These are phyloP conservation scores for Pilatotrama ljubarskyi DNA, from an alignment of 768 basidiomycete genomes.

Conservation along the genomic window DNA sequence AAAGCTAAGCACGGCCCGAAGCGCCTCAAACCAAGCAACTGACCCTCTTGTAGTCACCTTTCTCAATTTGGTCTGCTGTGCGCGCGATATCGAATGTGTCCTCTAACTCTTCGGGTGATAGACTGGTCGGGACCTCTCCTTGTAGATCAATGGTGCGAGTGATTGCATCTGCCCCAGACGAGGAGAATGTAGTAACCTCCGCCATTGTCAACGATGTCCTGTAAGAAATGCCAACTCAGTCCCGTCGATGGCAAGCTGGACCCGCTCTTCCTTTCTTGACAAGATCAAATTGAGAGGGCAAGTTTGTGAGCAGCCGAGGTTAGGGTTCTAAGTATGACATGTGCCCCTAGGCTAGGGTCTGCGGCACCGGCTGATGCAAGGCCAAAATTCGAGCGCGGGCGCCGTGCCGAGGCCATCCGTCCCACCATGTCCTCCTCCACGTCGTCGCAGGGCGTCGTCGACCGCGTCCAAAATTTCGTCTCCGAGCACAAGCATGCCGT, in stretches of 20 bases:
- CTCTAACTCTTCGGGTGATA: constrained; percentile 46
- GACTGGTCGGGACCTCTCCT: constrained; percentile 29
- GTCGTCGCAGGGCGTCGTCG: constrained; percentile 43
- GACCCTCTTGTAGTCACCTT: constrained; percentile 71
- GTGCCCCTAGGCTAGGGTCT: constrained; percentile 6
- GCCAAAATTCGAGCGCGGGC: constrained; percentile 15
- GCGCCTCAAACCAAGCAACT: constrained; percentile 21
- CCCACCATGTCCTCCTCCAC: constrained; percentile 33
- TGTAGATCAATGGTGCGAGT: constrained; percentile 50
- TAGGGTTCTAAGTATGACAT: constrained; percentile 7
- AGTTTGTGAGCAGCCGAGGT: neutral
- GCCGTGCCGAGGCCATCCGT: constrained; percentile 16
- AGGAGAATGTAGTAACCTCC: constrained; percentile 43
- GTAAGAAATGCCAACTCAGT: neutral
- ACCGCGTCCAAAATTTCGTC: constrained; percentile 68
- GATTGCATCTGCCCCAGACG: constrained; percentile 67
- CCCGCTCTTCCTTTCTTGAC: too few species aligned
- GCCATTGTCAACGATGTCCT: constrained; percentile 17
- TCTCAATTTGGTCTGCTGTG: constrained; percentile 60
- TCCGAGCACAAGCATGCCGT: constrained; percentile 79
- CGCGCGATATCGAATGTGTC: constrained; percentile 75
- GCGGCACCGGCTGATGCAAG: neutral
- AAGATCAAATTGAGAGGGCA: neutral
- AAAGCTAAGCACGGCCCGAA: neutral
- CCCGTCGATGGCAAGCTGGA: too few species aligned